A percentile compares a stretch with the other conserved stretches of the same genome.
These are phyloP conservation scores for Penicillium capsulatum DNA, from an alignment of 2,329 filamentous ascomycete genomes.

Conservation along the genomic window DNA sequence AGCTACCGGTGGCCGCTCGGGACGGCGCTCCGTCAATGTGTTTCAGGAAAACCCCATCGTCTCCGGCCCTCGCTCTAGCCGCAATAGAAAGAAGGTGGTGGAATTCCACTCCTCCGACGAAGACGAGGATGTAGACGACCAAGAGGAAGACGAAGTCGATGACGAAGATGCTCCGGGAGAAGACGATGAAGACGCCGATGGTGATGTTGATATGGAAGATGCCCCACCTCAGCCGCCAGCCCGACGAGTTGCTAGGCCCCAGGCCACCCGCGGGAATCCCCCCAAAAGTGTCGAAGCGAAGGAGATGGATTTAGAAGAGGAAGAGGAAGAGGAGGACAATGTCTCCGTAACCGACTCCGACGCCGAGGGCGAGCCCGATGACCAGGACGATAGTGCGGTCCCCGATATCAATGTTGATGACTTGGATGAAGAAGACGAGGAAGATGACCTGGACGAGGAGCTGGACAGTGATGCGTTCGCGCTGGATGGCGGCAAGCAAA, in stretches of 20 bases:
- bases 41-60: slow-evolving; percentile 46
- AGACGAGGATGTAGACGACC: slow-evolving; percentile 48
- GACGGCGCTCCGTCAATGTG: slow-evolving; percentile 39
- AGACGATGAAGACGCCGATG: slow-evolving; percentile 40
- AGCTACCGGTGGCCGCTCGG: slow-evolving; percentile 36
- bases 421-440: slow-evolving; percentile 39
- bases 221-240: slow-evolving; percentile 37
- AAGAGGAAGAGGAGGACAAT: slow-evolving; percentile 50
- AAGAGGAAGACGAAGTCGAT: slow-evolving; percentile 40
- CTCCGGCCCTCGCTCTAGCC: slow-evolving; percentile 44
- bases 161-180: slow-evolving; percentile 38
- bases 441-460: slow-evolving; percentile 41
- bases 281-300: slow-evolving; percentile 47
- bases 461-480: slow-evolving; percentile 44
- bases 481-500: slow-evolving; percentile 61
- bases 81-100: slow-evolving; percentile 43
- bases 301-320: slow-evolving; percentile 43
- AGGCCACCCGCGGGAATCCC: slow-evolving; percentile 32
- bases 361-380: slow-evolving; percentile 47
- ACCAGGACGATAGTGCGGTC: slow-evolving; percentile 46
- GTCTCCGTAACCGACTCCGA: slow-evolving; percentile 46
- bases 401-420: slow-evolving; percentile 39
- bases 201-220: slow-evolving; percentile 46
- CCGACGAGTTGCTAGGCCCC: slow-evolving; percentile 38
- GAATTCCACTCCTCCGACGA: slow-evolving; percentile 44